These are phyloP conservation scores for Panus rudis DNA, from an alignment of 768 basidiomycete genomes.

Conservation along the genomic window DNA sequence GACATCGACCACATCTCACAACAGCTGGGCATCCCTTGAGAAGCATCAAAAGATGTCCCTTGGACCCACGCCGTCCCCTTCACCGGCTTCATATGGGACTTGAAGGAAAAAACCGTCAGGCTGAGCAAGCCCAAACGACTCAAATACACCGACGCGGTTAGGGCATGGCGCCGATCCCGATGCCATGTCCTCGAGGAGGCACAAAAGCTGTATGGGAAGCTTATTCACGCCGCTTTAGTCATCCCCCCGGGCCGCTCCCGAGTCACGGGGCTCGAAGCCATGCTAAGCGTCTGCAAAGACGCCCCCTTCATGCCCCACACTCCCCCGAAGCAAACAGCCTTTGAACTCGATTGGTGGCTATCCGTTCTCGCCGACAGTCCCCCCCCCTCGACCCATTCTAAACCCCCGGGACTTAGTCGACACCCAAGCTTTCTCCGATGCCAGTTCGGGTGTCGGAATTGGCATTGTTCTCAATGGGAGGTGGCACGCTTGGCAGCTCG, in stretches of 20 bases:
- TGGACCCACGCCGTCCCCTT: constrained; percentile 5
- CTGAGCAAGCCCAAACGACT: constrained; percentile 2
- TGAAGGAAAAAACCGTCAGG: constrained; percentile 7
- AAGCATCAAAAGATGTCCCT: constrained; percentile 13
- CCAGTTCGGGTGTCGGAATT: constrained; percentile 13
- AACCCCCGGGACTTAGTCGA: not conserved
- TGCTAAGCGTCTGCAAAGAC: not conserved
- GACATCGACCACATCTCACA: constrained; percentile 17
- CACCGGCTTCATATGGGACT: constrained; percentile 21
- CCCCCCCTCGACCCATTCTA: not conserved
- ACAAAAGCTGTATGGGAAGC: constrained; percentile 15
- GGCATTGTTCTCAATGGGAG: constrained; percentile 4
- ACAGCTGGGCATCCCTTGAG: constrained; percentile 18
- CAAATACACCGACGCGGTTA: constrained; percentile 11
- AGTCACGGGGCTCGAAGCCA: constrained; percentile 8
- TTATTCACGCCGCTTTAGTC: constrained; percentile 10
- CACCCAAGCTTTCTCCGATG: constrained; percentile 10
- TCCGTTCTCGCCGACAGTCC: not conserved
- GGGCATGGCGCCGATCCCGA: not conserved
- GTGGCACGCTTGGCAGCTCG: constrained; percentile 15
- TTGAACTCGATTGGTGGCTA: not conserved
- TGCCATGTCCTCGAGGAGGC: constrained; percentile 7
- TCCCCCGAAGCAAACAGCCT: not conserved
- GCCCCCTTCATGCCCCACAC: not conserved
- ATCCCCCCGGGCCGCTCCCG: constrained; percentile 6